Conservation (phyloP, 179 eudicot species). For the Dionaea muscipula region DNA sequence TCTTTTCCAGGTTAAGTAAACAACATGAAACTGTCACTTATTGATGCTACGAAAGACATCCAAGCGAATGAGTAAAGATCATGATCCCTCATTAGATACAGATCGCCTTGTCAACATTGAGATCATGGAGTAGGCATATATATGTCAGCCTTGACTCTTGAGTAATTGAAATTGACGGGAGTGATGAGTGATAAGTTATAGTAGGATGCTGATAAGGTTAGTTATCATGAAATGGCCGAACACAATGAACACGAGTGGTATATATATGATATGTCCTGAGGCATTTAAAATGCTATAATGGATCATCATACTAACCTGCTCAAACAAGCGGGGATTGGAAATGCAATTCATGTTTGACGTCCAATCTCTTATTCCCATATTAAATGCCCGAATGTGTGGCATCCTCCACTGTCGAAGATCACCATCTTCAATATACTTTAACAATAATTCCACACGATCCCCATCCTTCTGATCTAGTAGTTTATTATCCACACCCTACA, state of each 20-base stretch:
- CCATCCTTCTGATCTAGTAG: slow-evolving; percentile 32
- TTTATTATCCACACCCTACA: slow-evolving; percentile 28
- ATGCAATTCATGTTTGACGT: slow-evolving; percentile 68
- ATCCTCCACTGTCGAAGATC: slow-evolving; percentile 60
- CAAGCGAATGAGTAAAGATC: no score
- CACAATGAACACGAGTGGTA: no score
- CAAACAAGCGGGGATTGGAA: slow-evolving; percentile 52
- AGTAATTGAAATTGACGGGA: no score
- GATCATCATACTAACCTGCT: slow-evolving; percentile 41
- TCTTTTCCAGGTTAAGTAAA: background rate
- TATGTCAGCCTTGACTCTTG: no score
- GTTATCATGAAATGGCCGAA: no score
- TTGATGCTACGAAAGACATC: background rate
- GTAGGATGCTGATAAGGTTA: no score
- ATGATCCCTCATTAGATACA: no score
- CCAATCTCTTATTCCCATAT: slow-evolving; percentile 46
- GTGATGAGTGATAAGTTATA: no score
- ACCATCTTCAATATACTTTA: slow-evolving; percentile 63
- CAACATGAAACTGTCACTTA: background rate
- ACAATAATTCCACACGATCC: slow-evolving; percentile 40
- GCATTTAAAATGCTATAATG: background rate
- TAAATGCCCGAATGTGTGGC: slow-evolving; percentile 52
- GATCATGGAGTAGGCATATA: no score
- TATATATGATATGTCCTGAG: background rate
- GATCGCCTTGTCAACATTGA: no score